Percentiles rank a stretch among this genome's conserved stretches.
phyloP scores from a whole-genome alignment of 805 yeast species.

The Yarrowia alimentaria region DNA sequence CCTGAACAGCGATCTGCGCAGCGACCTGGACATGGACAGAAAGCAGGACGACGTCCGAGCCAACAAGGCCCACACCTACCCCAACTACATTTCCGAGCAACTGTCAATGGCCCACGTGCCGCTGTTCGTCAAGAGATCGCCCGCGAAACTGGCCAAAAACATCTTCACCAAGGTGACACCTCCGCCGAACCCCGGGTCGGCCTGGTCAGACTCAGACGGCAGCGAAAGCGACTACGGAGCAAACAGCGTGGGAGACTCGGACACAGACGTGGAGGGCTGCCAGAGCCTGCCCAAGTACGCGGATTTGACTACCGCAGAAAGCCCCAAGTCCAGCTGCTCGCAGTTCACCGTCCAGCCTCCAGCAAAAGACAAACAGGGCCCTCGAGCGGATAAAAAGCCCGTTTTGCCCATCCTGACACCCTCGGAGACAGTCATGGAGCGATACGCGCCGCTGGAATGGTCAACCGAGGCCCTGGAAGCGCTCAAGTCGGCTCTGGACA shows the following conservation, averaged over 20 bases:
- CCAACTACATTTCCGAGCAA: too few relatives aligned
- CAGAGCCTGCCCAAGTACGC: constrained; percentile 13
- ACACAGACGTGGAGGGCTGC: constrained; percentile 15
- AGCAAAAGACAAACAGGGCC: too few relatives aligned
- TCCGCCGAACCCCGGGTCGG: neutral
- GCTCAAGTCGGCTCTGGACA: constrained; percentile 1
- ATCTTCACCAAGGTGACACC: too few relatives aligned
- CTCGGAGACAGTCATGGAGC: constrained; percentile 11
- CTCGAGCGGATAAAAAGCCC: neutral
- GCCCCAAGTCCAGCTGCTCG: neutral
- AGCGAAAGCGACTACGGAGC: constrained; percentile 13
- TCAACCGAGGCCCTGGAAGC: neutral
- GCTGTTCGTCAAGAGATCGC: neutral
- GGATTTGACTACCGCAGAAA: neutral
- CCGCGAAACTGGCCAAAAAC: too few relatives aligned
- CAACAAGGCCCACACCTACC: too few relatives aligned
- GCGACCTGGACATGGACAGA: too few relatives aligned
- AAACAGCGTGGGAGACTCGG: constrained; percentile 4
- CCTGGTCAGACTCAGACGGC: constrained; percentile 15
- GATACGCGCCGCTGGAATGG: constrained; percentile 12
- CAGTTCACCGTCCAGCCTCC: constrained; percentile 19
- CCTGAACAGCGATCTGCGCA: too few relatives aligned
- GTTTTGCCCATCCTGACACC: constrained; percentile 4
- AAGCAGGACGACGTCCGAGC: too few relatives aligned
- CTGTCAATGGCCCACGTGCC: neutral